phyloP scores from a whole-genome alignment of 257 asterid species.

The Agastache rugosa region DNA sequence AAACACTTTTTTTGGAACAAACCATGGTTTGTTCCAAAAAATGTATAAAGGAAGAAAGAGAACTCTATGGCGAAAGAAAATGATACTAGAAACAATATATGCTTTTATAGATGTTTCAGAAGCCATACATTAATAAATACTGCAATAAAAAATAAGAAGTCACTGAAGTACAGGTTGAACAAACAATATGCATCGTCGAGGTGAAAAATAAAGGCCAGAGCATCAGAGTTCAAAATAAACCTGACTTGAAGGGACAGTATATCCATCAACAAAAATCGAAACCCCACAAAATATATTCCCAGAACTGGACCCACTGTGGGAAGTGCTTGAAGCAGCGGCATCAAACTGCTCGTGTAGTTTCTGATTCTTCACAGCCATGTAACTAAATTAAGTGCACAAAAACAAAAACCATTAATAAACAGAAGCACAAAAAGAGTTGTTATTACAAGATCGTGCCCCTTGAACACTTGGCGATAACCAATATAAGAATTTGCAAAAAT shows the following conservation, averaged over 20 bases:
- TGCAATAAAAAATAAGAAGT: conserved; percentile 7
- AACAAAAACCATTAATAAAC: conserved; percentile 34
- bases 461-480: conserved; percentile 1
- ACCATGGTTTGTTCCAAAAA: conserved; percentile 8
- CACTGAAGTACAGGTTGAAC: neutral
- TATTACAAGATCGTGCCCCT: conserved; percentile 9
- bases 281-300: conserved; percentile 76
- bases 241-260: conserved; percentile 96
- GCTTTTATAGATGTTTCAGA: conserved; percentile 2
- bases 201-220: conserved; percentile 10
- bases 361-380: conserved; percentile 90
- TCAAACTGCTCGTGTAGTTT: conserved; percentile 84
- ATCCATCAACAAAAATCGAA: conserved; percentile 95
- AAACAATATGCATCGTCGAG: conserved; percentile 16
- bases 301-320: conserved; percentile 52
- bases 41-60: neutral
- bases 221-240: conserved; percentile 45
- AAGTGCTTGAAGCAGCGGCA: conserved; percentile 87
- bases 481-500: neutral
- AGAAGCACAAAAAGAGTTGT: conserved; percentile 7
- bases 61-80: neutral
- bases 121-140: neutral
- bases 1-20: conserved; percentile 14
- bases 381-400: conserved; percentile 56
- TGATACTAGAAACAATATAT: neutral